A percentile compares a stretch with the other conserved stretches of the same genome.
Conservation (phyloP, 164 flowering plant species). For the Vitis amurensis region DNA sequence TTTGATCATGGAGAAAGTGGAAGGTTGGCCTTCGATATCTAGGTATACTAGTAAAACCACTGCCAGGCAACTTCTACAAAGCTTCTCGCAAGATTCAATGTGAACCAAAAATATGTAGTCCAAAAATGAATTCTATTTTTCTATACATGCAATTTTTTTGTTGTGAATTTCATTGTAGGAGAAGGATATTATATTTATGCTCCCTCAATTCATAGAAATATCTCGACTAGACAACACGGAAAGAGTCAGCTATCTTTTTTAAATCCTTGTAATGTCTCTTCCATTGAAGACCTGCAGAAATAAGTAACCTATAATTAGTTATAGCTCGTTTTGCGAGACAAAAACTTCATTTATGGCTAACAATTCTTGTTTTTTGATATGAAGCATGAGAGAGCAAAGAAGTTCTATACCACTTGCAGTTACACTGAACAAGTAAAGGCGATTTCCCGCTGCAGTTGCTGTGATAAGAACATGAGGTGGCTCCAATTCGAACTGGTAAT, state of each 20-base stretch:
- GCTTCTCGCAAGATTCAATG: neutral
- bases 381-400: neutral
- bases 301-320: neutral
- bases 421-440: constrained; percentile 78
- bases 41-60: neutral
- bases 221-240: constrained; percentile 59
- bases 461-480: constrained; percentile 89
- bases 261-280: constrained; percentile 79
- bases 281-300: constrained; percentile 88
- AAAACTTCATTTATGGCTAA: neutral
- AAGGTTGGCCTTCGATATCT: neutral
- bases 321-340: neutral
- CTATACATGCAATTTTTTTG: neutral
- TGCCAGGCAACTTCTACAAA: neutral
- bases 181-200: neutral
- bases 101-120: too few relatives aligned
- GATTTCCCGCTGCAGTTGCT: constrained; percentile 98
- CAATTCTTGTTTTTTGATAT: neutral
- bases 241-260: constrained; percentile 73
- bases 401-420: constrained; percentile 64
- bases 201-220: neutral
- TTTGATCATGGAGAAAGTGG: neutral
- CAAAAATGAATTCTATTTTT: too few relatives aligned
- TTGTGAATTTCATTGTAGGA: neutral
- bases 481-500: constrained; percentile 87